Base-by-base conservation (phyloP, 176 grass and related monocot genomes). In the Dactylis glomerata region DNA sequence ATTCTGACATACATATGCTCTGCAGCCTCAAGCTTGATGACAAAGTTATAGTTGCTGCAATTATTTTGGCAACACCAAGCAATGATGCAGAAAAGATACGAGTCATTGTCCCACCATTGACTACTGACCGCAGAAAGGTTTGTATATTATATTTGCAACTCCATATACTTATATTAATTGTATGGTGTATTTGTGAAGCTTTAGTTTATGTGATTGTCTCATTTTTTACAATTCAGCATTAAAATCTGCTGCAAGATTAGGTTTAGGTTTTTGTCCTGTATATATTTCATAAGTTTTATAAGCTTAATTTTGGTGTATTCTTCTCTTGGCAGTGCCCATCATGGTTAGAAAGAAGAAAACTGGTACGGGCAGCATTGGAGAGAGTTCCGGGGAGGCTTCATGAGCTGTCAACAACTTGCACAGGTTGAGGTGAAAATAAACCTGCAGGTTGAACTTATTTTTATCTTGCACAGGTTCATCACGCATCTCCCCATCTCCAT, bases 321-420 rank as follows among this genome's bases (percentile, higher is more conserved):
- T 13, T 86, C 12, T 81, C 27, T 54, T 87, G 41, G 28, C 54
- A 89, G 84, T 26, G 75, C 38, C 82, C 32, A 31, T 86, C 81
- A 97, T 97, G 94, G 89, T 94, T 81, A 94, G 89, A 85, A 97
- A 97, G 89, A 97, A 92, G 83, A 94, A 83, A 88, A 90, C 82
- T 56, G 91, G 84, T 42, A 80, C 86, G 56, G 41, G 84, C 5
- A 85, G 86, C 1, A 54, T 86, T 67, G 88, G 82, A 42, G 94
- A 91, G 70, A 80, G 58, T 85, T 89, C 88, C 32, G 86, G 79
- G 37, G 79, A 96, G 79, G 61, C 81, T 70, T 79, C 88, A 3
- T 78, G 86, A 61, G 74, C 61, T 84, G 31, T n/a, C n/a, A n/a
- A n/a, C n/a, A n/a, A n/a, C 37, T 38, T 38, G 37, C 37, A 38